Evolutionary conservation across 1,284 basidiomycete genomes (phyloP).

Genomic region (Malassezia pachydermatis): DNA sequence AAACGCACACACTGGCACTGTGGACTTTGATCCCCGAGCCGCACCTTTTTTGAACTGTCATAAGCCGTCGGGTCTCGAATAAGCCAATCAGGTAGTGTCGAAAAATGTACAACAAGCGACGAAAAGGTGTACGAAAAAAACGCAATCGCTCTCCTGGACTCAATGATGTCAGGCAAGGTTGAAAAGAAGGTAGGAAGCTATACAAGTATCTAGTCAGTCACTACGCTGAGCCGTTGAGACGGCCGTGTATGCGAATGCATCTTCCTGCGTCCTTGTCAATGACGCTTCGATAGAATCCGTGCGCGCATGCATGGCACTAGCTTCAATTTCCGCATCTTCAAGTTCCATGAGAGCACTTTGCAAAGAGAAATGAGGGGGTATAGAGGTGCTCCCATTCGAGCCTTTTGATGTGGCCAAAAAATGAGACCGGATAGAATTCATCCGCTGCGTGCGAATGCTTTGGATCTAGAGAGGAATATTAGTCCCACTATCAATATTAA

Average conservation of each 20-base stretch:
- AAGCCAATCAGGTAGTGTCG: too few relatives aligned
- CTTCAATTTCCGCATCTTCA: slow-evolving; percentile 12
- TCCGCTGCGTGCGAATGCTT: not conserved
- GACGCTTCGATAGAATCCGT: slow-evolving; percentile 7
- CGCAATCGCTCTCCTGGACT: too few relatives aligned
- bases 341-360: slow-evolving; percentile 19
- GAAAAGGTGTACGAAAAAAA: too few relatives aligned
- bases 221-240: not conserved
- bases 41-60: too few relatives aligned
- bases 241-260: slow-evolving; percentile 15
- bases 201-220: too few relatives aligned
- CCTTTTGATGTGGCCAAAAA: slow-evolving; percentile 8
- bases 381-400: not conserved
- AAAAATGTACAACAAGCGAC: too few relatives aligned
- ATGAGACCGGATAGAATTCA: slow-evolving; percentile 1
- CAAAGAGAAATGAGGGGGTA: slow-evolving; percentile 13
- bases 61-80: too few relatives aligned
- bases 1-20: too few relatives aligned
- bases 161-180: too few relatives aligned
- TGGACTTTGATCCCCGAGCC: too few relatives aligned
- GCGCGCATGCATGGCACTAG: slow-evolving; percentile 9
- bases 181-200: too few relatives aligned
- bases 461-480: not conserved
- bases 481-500: not conserved
- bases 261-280: slow-evolving; percentile 14